phyloP scores from a whole-genome alignment of 495 filamentous ascomycete genomes.

The Chaetomium fimeti region DNA sequence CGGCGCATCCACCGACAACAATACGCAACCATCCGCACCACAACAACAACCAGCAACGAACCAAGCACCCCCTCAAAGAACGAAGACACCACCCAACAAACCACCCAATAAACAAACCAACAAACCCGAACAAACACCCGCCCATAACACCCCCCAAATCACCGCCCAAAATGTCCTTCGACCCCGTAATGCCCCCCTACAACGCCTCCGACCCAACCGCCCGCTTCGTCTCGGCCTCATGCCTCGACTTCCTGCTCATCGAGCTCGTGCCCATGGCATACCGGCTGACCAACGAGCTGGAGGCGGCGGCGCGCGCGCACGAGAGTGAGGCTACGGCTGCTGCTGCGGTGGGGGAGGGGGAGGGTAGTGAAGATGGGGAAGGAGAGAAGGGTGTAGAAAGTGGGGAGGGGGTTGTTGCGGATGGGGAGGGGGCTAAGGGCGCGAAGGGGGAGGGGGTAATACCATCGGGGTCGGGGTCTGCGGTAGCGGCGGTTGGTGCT shows the following conservation, averaged over 20 bases:
- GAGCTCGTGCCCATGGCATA: slow-evolving; percentile 95
- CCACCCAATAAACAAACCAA: background rate
- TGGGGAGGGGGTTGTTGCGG: slow-evolving; percentile 7
- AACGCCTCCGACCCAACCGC: slow-evolving; percentile 73
- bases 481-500: slow-evolving; percentile 73
- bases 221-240: slow-evolving; percentile 74
- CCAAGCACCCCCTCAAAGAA: no score
- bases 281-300: slow-evolving; percentile 63
- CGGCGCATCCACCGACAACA: no score
- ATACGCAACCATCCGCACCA: no score
- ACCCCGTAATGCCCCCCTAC: slow-evolving; percentile 64
- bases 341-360: background rate
- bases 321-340: background rate
- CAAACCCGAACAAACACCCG: background rate
- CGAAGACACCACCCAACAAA: no score
- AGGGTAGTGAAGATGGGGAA: slow-evolving; percentile 3
- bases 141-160: background rate
- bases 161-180: slow-evolving; percentile 67
- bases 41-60: no score
- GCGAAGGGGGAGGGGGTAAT: background rate
- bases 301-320: slow-evolving; percentile 37
- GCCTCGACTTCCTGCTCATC: slow-evolving; percentile 89
- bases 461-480: slow-evolving; percentile 36
- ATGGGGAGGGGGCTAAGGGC: background rate
- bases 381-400: background rate